These are phyloP conservation scores for Lodderomyces margitis DNA, from an alignment of 1,139 yeast species.

Conservation along the genomic window DNA sequence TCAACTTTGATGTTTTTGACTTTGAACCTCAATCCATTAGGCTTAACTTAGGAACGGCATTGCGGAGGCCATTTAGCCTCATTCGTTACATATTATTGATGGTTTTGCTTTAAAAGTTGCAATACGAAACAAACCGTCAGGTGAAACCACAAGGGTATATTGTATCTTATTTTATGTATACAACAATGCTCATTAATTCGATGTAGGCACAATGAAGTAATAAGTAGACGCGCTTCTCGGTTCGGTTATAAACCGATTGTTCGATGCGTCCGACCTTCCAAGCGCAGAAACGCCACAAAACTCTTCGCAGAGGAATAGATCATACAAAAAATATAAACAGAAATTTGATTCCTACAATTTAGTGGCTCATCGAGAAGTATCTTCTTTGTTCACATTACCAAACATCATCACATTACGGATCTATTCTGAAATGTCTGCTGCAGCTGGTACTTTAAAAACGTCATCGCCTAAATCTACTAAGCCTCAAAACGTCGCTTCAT, in stretches of 20 bases:
- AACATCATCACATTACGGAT: no score
- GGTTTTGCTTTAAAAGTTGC: not conserved
- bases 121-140: no score
- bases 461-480: not conserved
- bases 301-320: no score
- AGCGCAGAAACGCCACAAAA: no score
- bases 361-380: not conserved
- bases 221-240: no score
- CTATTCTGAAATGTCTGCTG: slow-evolving; percentile 1
- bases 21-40: slow-evolving; percentile 1
- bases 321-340: no score
- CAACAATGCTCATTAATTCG: not conserved
- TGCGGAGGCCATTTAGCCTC: not conserved
- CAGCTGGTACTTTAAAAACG: not conserved
- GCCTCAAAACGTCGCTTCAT: not conserved
- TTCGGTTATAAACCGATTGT: no score
- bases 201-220: no score
- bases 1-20: slow-evolving; percentile 5
- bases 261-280: no score
- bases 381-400: not conserved
- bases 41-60: not conserved
- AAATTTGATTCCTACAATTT: no score
- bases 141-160: no score
- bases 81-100: not conserved
- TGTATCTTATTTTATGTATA: not conserved